phyloP scores from a whole-genome alignment of 192 early-diverging fungal species.

The Backusella macrospora region DNA sequence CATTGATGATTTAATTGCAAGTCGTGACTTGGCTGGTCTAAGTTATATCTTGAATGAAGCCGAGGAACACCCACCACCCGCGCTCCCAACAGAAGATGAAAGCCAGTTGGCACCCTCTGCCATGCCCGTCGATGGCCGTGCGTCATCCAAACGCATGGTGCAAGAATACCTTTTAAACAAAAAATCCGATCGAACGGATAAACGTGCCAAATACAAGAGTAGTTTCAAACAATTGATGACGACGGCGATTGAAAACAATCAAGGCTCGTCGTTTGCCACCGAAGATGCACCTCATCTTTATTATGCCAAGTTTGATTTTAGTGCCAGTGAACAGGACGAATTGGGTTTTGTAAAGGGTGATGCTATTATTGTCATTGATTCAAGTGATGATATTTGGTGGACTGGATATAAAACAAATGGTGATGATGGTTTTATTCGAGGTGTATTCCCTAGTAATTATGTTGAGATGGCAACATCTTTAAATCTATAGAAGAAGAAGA shows the following conservation, averaged over 20 bases:
- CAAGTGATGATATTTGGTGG: slow-evolving; percentile 83
- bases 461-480: slow-evolving; percentile 18
- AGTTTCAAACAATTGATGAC: slow-evolving; percentile 24
- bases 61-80: not conserved
- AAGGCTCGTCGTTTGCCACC: not conserved
- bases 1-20: slow-evolving; percentile 12
- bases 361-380: slow-evolving; percentile 73
- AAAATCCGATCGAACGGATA: not conserved
- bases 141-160: slow-evolving; percentile 21
- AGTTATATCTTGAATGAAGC: not conserved
- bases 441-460: slow-evolving; percentile 22
- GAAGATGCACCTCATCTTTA: slow-evolving; percentile 49
- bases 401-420: slow-evolving; percentile 67
- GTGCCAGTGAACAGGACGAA: slow-evolving; percentile 72
- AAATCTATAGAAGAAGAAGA: slow-evolving; percentile 2
- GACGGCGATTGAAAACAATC: slow-evolving; percentile 30
- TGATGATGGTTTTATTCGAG: not conserved
- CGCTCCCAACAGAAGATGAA: no score
- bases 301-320: slow-evolving; percentile 74
- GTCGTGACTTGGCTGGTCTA: slow-evolving; percentile 6
- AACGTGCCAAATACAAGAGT: not conserved
- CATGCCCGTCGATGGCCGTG: slow-evolving; percentile 27
- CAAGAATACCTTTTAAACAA: slow-evolving; percentile 17
- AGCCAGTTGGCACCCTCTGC: no score
- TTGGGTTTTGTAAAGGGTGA: slow-evolving; percentile 71